Percentiles rank a stretch among this genome's conserved stretches.
Evolutionary conservation across 2,329 filamentous ascomycete genomes (phyloP).

Genomic region (Fusarium citri): DNA sequence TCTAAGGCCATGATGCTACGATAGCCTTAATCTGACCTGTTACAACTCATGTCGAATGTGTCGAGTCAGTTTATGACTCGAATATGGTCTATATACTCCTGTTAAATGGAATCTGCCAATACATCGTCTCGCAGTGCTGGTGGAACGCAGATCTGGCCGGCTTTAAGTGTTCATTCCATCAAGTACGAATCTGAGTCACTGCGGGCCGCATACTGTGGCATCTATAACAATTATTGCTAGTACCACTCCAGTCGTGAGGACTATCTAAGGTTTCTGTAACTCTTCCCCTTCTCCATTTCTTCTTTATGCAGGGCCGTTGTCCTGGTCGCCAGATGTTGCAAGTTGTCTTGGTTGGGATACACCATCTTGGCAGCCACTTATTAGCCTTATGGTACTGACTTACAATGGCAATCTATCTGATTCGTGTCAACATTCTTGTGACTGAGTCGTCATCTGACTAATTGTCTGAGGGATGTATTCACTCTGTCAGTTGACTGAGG

Average conservation of each 20-base stretch:
- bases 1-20: background rate
- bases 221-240: background rate
- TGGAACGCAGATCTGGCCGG: constrained; percentile 1
- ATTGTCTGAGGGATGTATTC: background rate
- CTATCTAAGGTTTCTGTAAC: background rate
- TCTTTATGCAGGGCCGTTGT: background rate
- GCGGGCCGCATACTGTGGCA: background rate
- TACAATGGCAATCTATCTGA: background rate
- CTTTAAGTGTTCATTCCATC: constrained; percentile 10
- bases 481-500: background rate
- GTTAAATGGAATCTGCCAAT: background rate
- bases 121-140: background rate
- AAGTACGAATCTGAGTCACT: constrained; percentile 9
- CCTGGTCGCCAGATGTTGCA: background rate
- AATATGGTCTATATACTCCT: background rate
- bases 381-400: background rate
- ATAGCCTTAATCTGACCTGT: background rate
- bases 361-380: background rate
- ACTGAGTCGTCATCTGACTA: background rate
- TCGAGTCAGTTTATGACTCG: background rate
- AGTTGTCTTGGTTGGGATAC: background rate
- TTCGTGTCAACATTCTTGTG: background rate
- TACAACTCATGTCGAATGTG: background rate
- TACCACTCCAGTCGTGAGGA: background rate
- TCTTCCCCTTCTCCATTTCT: background rate